phyloP scores from a whole-genome alignment of 2,329 filamentous ascomycete species.

The Madurella fahalii region DNA sequence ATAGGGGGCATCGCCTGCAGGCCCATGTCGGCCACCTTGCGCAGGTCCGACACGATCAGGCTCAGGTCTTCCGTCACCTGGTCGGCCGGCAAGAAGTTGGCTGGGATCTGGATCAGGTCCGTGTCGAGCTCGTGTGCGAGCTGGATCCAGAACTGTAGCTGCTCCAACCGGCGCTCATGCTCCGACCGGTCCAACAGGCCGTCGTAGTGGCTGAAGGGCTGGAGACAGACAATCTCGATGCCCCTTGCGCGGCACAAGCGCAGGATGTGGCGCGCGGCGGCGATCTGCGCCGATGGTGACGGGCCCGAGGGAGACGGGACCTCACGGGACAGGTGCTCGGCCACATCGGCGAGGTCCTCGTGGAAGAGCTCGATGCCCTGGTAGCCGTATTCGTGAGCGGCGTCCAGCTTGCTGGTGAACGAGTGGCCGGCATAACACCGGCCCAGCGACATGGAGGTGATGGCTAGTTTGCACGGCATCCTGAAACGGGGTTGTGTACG shows the following conservation, averaged over 20 bases:
- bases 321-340: conserved; percentile 31
- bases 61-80: conserved; percentile 44
- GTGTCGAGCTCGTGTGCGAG: conserved; percentile 62
- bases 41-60: conserved; percentile 59
- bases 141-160: conserved; percentile 66
- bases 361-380: conserved; percentile 72
- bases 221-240: conserved; percentile 62
- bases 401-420: conserved; percentile 62
- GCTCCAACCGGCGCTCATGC: conserved; percentile 54
- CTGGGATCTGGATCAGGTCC: conserved; percentile 70
- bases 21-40: conserved; percentile 64
- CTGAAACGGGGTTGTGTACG: conserved; percentile 14
- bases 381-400: conserved; percentile 62
- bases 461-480: conserved; percentile 59
- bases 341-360: conserved; percentile 66
- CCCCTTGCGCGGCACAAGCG: conserved; percentile 52
- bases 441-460: conserved; percentile 74
- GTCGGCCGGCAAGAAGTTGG: conserved; percentile 57
- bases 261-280: conserved; percentile 55
- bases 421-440: conserved; percentile 64
- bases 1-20: conserved; percentile 52
- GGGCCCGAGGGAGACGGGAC: conserved; percentile 12
- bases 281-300: conserved; percentile 32
- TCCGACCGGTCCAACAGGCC: conserved; percentile 61
- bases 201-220: conserved; percentile 76